Percentiles rank a stretch among this genome's conserved stretches.
These are phyloP conservation scores for Pleurotus platypus DNA, from an alignment of 768 basidiomycete genomes.

Conservation along the genomic window DNA sequence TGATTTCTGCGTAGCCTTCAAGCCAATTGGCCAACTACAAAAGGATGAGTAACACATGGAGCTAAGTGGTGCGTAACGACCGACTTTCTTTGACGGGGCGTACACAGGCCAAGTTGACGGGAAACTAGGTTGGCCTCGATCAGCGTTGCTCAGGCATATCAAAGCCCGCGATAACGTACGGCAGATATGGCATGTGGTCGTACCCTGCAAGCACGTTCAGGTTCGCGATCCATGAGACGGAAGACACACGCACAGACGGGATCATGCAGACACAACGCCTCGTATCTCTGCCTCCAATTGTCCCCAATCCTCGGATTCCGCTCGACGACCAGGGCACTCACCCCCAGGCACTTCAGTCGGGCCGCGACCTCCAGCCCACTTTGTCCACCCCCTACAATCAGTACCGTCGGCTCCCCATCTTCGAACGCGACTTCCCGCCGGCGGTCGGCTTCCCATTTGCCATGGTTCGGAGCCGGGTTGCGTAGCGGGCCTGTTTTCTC, in stretches of 20 bases:
- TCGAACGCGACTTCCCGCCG: conserved; percentile 39
- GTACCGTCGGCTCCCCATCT: conserved; percentile 50
- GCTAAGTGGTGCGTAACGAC: too few relatives aligned
- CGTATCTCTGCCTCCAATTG: conserved; percentile 61
- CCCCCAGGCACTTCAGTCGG: conserved; percentile 56
- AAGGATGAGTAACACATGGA: too few relatives aligned
- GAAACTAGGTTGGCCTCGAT: conserved; percentile 29
- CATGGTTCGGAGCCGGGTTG: conserved; percentile 39
- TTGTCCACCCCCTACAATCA: conserved; percentile 68
- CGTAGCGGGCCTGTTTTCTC: conserved; percentile 48
- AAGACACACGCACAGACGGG: conserved; percentile 35
- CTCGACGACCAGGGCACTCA: conserved; percentile 57
- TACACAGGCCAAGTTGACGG: conserved; percentile 57
- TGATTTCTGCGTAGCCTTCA: conserved; percentile 45
- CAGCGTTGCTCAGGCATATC: background rate
- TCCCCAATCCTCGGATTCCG: conserved; percentile 52
- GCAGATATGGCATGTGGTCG: conserved; percentile 44
- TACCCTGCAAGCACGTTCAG: conserved; percentile 16
- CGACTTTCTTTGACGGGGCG: conserved; percentile 45
- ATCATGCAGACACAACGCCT: conserved; percentile 52
- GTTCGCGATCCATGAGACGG: conserved; percentile 12
- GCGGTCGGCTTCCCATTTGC: conserved; percentile 50
- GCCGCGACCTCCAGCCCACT: conserved; percentile 65
- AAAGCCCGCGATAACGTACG: conserved; percentile 25
- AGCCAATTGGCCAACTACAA: conserved; percentile 54